Percentiles rank a stretch among this genome's conserved stretches.
These are phyloP conservation scores for Brettanomyces bruxellensis DNA, from an alignment of 805 yeast species.

Conservation along the genomic window DNA sequence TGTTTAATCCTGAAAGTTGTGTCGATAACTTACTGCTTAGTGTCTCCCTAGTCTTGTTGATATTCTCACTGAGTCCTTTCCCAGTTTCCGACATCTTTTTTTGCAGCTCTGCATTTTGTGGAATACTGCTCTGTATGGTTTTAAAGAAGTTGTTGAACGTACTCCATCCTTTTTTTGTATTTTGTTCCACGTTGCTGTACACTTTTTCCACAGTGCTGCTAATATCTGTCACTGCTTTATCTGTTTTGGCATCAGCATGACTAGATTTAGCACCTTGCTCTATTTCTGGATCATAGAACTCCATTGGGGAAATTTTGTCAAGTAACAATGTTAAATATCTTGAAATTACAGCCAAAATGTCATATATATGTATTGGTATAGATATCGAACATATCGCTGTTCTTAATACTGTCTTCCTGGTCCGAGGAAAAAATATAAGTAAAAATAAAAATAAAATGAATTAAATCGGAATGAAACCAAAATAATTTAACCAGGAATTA, in stretches of 20 bases:
- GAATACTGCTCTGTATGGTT: slow-evolving; percentile 24
- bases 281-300: slow-evolving; percentile 20
- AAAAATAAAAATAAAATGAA: too few species aligned
- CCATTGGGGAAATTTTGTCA: slow-evolving; percentile 13
- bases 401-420: neutral
- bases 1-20: neutral
- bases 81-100: slow-evolving; percentile 1
- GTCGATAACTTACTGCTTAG: slow-evolving; percentile 6
- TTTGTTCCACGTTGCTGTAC: slow-evolving; percentile 35
- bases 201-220: slow-evolving; percentile 31
- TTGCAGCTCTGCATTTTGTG: slow-evolving; percentile 14
- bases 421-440: too few species aligned
- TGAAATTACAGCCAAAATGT: too few species aligned
- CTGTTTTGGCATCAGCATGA: slow-evolving; percentile 37
- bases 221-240: slow-evolving; percentile 46
- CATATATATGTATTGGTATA: neutral
- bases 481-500: too few species aligned
- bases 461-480: too few species aligned
- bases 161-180: slow-evolving; percentile 28
- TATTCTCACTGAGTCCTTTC: slow-evolving; percentile 7
- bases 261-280: slow-evolving; percentile 15
- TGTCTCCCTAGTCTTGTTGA: slow-evolving; percentile 11
- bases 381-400: neutral
- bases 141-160: slow-evolving; percentile 26
- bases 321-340: too few species aligned